Base-by-base conservation (phyloP, 495 filamentous ascomycete species). In the Penicillium samsonianum region DNA sequence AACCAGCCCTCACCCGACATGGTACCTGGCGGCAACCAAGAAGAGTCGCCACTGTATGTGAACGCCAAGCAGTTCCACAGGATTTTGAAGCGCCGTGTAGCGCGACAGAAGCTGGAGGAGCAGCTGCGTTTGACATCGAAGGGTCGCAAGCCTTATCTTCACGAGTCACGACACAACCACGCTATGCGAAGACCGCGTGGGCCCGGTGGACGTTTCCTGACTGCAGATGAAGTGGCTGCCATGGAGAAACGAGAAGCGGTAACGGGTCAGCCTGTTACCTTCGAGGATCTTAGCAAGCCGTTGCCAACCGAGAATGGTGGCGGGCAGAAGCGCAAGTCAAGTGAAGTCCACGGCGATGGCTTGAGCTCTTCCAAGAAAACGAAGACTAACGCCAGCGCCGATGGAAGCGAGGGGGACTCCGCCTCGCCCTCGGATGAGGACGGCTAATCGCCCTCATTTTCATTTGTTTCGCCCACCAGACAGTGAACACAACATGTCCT, bases 21-120 rank as follows among this genome's bases (percentile, higher is more conserved):
- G 68, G 83, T 88, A 1, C 79, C 88, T 4, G 85, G 88, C 3
- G 76, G 74, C 28, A 88, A 65, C 50, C 67, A 88, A 14, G 94
- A 98, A 72, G 94, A 98, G 70, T 92, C 94, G 6, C 94, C 94
- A 0, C 78, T 98, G 8, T 98, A 98, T 62, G 94, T 98, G 65
- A 98, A 98, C 66, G 94, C 94, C 3, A 98, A 98, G 72, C 94
- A 98, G 68, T 98, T 98, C 64, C 94, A 98, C 69, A 88, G 94
- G 10, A 98, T 98, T 54, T 73, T 98, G 48, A 98, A 98, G 76
- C 82, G 94, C 41, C 82, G 94, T 33, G 90, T 98, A 59, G 94
- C 94, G 4, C 84, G 94, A 37, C 94, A 98, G 70, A 90, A 90
- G 71, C 73, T 98, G 44, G 94, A 98, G 69, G 94, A 98, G 67